Percentiles rank a stretch among this genome's conserved stretches.
phyloP scores from a whole-genome alignment of 1,284 basidiomycete genomes.

The Leccinum solheimii region DNA sequence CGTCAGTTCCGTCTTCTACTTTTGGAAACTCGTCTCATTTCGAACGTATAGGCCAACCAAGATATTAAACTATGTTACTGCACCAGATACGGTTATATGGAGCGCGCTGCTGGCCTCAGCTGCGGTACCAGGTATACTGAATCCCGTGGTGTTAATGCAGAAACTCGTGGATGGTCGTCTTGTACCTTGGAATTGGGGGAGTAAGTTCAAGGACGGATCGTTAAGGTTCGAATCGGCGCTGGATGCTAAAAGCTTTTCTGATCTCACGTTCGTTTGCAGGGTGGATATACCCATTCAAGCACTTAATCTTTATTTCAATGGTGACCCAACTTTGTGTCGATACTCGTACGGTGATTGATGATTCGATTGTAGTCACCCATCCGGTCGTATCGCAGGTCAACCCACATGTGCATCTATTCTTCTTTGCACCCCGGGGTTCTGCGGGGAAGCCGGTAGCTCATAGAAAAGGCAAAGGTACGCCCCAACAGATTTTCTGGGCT shows the following conservation, averaged over 20 bases:
- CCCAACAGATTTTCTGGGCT: not conserved
- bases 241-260: not conserved
- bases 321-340: constrained; percentile 33
- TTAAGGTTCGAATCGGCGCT: constrained; percentile 48
- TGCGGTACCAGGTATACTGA: constrained; percentile 83
- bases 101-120: constrained; percentile 78
- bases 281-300: constrained; percentile 95
- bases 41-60: constrained; percentile 76
- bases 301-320: constrained; percentile 92
- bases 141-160: constrained; percentile 91
- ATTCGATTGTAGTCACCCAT: constrained; percentile 71
- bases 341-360: not conserved
- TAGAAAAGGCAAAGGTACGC: constrained; percentile 66
- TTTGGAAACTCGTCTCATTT: constrained; percentile 8
- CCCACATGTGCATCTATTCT: constrained; percentile 98
- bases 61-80: constrained; percentile 92
- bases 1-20: constrained; percentile 48
- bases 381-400: constrained; percentile 96
- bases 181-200: constrained; percentile 94
- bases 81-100: constrained; percentile 86
- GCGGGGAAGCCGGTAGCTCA: constrained; percentile 94
- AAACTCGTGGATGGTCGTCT: constrained; percentile 84
- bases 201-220: constrained; percentile 89
- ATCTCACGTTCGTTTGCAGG: constrained; percentile 34
- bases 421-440: constrained; percentile 92